phyloP scores from a whole-genome alignment of 225 moss, liverwort and hornwort genomes.

The Takakia lepidozioides region DNA sequence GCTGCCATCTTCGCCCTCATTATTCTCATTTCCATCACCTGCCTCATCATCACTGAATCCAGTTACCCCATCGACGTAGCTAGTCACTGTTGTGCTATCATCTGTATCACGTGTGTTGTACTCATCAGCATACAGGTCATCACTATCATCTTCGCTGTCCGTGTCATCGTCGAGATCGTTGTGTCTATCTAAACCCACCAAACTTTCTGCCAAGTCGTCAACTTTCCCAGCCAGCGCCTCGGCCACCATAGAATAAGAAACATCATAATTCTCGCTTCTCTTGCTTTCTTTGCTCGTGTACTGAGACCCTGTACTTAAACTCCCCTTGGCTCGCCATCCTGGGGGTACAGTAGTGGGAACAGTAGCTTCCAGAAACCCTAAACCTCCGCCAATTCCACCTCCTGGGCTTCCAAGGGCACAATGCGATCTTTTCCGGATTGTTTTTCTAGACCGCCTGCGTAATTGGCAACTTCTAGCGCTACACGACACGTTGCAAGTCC shows the following conservation, averaged over 20 bases:
- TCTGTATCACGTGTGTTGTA: slow-evolving; percentile 15
- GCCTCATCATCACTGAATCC: slow-evolving; percentile 52
- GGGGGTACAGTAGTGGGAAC: slow-evolving; percentile 11
- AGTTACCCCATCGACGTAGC: slow-evolving; percentile 44
- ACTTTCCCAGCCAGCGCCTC: slow-evolving; percentile 5
- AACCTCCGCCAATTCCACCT: no score
- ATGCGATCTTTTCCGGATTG: no score
- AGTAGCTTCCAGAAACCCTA: slow-evolving; percentile 7
- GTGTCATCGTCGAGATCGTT: slow-evolving; percentile 32
- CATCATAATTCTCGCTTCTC: slow-evolving; percentile 11
- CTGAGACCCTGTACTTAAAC: slow-evolving; percentile 14
- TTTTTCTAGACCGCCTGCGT: no score
- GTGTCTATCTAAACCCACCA: slow-evolving; percentile 18
- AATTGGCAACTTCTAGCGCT: no score
- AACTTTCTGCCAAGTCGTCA: slow-evolving; percentile 9
- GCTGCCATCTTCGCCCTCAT: neutral
- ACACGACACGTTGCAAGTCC: no score
- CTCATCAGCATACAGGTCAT: slow-evolving; percentile 22
- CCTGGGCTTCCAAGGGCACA: no score
- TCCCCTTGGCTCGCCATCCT: slow-evolving; percentile 11
- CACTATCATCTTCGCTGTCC: slow-evolving; percentile 40
- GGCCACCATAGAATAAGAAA: slow-evolving; percentile 12
- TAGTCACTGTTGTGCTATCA: slow-evolving; percentile 11
- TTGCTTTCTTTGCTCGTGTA: slow-evolving; percentile 2
- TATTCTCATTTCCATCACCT: slow-evolving; percentile 5